Evolutionary conservation across 2,329 filamentous ascomycete genomes (phyloP).

Genomic region (Atkinsonella hypoxylon): DNA sequence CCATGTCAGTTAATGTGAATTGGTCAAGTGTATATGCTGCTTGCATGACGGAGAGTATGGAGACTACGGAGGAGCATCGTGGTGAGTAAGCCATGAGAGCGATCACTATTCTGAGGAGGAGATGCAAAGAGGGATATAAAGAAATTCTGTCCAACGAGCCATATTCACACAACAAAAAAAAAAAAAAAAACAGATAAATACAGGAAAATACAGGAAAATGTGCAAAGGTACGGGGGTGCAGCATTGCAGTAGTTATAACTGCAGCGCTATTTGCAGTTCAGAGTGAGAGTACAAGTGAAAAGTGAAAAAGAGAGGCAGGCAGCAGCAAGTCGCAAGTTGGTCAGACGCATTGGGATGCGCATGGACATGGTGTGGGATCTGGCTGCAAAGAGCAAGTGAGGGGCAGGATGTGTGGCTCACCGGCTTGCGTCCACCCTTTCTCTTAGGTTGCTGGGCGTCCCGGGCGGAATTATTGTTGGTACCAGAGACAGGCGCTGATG

Average conservation of each 20-base stretch:
- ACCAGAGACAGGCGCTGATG: slow-evolving; percentile 18
- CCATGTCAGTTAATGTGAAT: slow-evolving; percentile 6
- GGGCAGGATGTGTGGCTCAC: slow-evolving; percentile 44
- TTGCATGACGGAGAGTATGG: not conserved
- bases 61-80: no score
- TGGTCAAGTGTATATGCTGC: not conserved
- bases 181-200: no score
- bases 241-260: no score
- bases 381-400: not conserved
- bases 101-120: not conserved
- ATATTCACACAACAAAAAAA: no score
- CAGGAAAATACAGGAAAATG: not conserved
- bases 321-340: no score
- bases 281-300: no score
- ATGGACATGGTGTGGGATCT: not conserved
- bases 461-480: slow-evolving; percentile 25
- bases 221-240: no score
- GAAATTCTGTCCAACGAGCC: no score
- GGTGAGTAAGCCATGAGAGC: not conserved
- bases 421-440: slow-evolving; percentile 94
- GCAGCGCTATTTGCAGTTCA: no score
- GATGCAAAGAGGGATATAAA: not conserved
- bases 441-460: slow-evolving; percentile 63
- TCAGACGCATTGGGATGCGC: no score
- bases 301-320: not conserved